These are phyloP conservation scores for Aspergillus pseudoterreus DNA, from an alignment of 2,329 filamentous ascomycete species.

Conservation along the genomic window DNA sequence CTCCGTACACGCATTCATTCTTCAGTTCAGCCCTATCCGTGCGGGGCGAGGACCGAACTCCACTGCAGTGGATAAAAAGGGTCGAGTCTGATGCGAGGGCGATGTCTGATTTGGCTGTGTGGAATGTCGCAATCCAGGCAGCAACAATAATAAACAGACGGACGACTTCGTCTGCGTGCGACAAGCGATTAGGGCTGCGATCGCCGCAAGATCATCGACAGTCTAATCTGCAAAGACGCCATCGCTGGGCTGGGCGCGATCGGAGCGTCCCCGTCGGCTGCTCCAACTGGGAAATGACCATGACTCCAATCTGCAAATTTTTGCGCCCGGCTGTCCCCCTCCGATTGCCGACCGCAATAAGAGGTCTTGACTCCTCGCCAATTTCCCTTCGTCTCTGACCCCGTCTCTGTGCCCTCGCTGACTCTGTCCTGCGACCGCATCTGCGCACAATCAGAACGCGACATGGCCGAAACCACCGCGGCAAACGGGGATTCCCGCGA, in stretches of 20 bases:
- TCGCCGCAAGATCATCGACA: too few relatives aligned
- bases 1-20: background rate
- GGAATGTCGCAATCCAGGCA: background rate
- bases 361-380: too few relatives aligned
- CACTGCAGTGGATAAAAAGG: background rate
- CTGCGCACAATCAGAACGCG: too few relatives aligned
- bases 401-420: too few relatives aligned
- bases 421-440: too few relatives aligned
- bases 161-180: background rate
- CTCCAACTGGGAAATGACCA: background rate
- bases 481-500: conserved; percentile 4
- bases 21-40: conserved; percentile 11
- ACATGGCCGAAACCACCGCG: background rate
- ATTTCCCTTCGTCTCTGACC: too few relatives aligned
- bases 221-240: too few relatives aligned
- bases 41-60: conserved; percentile 9
- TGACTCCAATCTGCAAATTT: background rate
- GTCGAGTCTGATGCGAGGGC: background rate
- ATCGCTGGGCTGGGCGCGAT: background rate
- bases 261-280: background rate
- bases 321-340: background rate
- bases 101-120: background rate
- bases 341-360: too few relatives aligned
- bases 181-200: too few relatives aligned
- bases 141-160: background rate